Evolutionary conservation across 441 rosid genomes (phyloP).

Genomic region (Eruca vesicaria): DNA sequence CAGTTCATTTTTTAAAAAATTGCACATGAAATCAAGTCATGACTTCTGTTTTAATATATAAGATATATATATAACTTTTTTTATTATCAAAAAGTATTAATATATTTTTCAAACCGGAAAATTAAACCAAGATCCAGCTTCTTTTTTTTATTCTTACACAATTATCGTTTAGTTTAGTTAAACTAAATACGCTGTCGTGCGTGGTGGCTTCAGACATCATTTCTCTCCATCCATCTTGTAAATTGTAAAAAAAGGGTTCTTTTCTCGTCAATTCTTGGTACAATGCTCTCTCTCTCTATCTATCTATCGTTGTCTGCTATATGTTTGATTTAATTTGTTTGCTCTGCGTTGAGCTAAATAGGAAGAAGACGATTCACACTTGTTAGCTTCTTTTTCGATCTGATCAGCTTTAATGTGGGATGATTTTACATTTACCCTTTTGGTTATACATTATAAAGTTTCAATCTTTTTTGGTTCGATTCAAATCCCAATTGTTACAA

Average conservation of each 20-base stretch:
- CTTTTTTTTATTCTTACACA: neutral
- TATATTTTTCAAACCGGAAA: slow-evolving; percentile 5
- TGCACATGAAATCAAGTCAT: too few relatives aligned
- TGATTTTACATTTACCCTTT: slow-evolving; percentile 17
- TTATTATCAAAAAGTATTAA: too few relatives aligned
- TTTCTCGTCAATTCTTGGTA: slow-evolving; percentile 20
- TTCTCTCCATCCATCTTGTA: slow-evolving; percentile 10
- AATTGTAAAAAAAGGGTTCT: too few relatives aligned
- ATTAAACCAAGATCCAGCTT: slow-evolving; percentile 6
- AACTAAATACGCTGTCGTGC: neutral
- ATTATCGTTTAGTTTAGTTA: neutral
- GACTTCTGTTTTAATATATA: too few relatives aligned
- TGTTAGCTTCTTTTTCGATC: slow-evolving; percentile 9
- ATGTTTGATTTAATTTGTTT: neutral
- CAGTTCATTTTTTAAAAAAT: too few relatives aligned
- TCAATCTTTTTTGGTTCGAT: neutral
- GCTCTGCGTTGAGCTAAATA: neutral
- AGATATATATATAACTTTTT: too few relatives aligned
- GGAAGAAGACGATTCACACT: neutral
- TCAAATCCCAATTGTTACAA: slow-evolving; percentile 12
- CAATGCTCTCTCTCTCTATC: neutral
- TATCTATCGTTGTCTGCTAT: slow-evolving; percentile 2
- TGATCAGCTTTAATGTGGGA: slow-evolving; percentile 2
- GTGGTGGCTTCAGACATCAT: neutral
- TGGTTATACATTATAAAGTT: neutral